Conservation (phyloP, 371 early-diverging fungal genomes). For the Mortierella sp. region DNA sequence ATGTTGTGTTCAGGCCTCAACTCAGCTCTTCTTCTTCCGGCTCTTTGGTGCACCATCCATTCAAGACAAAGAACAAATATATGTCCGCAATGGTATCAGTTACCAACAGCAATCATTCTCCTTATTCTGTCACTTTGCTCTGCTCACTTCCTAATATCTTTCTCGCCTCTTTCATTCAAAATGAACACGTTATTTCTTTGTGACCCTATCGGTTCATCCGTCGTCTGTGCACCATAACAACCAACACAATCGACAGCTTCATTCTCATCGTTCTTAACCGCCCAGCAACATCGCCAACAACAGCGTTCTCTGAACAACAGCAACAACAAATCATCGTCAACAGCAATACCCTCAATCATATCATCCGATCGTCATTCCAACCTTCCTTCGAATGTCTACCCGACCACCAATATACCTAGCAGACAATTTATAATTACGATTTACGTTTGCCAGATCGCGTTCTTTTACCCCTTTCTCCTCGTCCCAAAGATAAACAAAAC, state of each 20-base stretch:
- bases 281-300: neutral
- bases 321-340: neutral
- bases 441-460: conserved; percentile 9
- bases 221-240: neutral
- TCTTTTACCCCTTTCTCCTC: neutral
- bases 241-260: too few species aligned
- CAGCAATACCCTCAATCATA: neutral
- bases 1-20: neutral
- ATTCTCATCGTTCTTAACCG: conserved; percentile 1
- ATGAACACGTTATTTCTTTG: neutral
- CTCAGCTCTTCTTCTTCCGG: neutral
- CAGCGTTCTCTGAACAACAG: neutral
- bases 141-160: neutral
- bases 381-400: neutral
- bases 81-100: neutral
- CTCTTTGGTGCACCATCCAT: neutral
- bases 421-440: neutral
- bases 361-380: neutral
- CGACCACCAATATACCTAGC: neutral
- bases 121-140: neutral
- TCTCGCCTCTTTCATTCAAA: neutral
- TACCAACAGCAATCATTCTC: neutral
- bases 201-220: neutral
- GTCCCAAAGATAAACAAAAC: neutral
- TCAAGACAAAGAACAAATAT: neutral